Conservation (phyloP, 257 asterid genomes). For the Fraxinus cuspidata region DNA sequence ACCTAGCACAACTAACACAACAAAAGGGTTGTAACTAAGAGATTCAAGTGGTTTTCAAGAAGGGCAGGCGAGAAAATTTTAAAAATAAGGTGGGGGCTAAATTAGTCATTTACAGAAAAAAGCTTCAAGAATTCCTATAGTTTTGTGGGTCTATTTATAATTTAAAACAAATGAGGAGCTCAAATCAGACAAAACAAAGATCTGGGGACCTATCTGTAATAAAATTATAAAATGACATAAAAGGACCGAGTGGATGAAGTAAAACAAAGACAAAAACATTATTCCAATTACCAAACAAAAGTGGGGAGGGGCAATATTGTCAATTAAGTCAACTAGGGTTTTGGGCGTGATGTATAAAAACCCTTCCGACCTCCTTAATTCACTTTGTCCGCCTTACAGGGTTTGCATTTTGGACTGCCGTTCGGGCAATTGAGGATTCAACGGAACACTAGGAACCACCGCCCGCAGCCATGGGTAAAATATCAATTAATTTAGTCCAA, state of each 20-base stretch:
- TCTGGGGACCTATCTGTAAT: not conserved
- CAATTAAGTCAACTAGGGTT: not conserved
- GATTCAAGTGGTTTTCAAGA: too few species aligned
- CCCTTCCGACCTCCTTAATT: not conserved
- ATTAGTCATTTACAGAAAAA: not conserved
- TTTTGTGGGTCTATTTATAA: not conserved
- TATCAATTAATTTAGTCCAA: not conserved
- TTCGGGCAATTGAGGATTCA: not conserved
- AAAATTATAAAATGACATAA: not conserved
- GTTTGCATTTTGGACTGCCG: not conserved
- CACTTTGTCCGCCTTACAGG: not conserved
- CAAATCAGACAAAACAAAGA: too few species aligned
- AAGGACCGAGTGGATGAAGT: not conserved
- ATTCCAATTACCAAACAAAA: not conserved
- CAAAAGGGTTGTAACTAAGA: too few species aligned
- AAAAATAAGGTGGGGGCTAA: not conserved
- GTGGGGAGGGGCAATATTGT: not conserved
- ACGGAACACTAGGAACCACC: constrained; percentile 27
- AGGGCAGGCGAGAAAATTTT: too few species aligned
- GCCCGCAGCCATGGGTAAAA: constrained; percentile 35
- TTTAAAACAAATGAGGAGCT: too few species aligned
- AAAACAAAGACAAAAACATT: not conserved
- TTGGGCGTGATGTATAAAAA: not conserved
- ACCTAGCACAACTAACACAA: too few species aligned
- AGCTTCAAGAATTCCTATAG: not conserved